phyloP scores from a whole-genome alignment of 495 filamentous ascomycete species.

The Baudoinia panamericana region DNA sequence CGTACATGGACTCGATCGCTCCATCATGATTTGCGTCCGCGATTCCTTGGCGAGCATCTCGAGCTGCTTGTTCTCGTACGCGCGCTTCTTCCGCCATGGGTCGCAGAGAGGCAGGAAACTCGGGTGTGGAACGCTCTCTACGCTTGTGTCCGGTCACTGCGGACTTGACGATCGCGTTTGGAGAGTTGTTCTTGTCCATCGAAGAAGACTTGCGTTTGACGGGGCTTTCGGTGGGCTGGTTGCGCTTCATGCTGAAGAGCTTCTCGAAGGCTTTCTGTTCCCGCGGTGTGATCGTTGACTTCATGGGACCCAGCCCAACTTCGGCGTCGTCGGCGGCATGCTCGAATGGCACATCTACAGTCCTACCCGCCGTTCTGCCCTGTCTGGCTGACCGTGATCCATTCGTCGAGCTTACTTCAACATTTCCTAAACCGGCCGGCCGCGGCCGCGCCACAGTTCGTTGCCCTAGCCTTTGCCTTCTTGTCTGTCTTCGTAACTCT shows the following conservation, averaged over 20 bases:
- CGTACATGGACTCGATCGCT: slow-evolving; percentile 11
- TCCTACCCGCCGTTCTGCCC: background rate
- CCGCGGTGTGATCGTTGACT: slow-evolving; percentile 41
- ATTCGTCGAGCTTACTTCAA: background rate
- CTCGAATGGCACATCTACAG: slow-evolving; percentile 12
- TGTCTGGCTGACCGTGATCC: background rate
- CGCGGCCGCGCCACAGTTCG: background rate
- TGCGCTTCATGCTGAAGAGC: slow-evolving; percentile 41
- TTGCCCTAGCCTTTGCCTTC: background rate
- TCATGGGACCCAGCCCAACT: background rate
- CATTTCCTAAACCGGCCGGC: background rate
- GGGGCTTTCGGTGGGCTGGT: background rate
- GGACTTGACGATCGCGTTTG: slow-evolving; percentile 9
- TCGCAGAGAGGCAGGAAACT: slow-evolving; percentile 11
- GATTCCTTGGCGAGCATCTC: background rate
- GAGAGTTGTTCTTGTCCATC: background rate
- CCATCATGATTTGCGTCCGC: background rate
- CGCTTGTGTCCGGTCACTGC: background rate
- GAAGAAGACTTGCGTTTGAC: background rate
- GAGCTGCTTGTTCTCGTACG: background rate
- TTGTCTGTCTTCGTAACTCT: background rate
- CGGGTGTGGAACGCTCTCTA: background rate
- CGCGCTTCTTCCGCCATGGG: slow-evolving; percentile 13
- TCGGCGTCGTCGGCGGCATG: background rate
- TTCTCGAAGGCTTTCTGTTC: slow-evolving; percentile 44